Evolutionary conservation across 2,329 filamentous ascomycete species (phyloP), one percentile per base, ranked within the genome.

Genomic region (Alternaria sp.): DNA sequence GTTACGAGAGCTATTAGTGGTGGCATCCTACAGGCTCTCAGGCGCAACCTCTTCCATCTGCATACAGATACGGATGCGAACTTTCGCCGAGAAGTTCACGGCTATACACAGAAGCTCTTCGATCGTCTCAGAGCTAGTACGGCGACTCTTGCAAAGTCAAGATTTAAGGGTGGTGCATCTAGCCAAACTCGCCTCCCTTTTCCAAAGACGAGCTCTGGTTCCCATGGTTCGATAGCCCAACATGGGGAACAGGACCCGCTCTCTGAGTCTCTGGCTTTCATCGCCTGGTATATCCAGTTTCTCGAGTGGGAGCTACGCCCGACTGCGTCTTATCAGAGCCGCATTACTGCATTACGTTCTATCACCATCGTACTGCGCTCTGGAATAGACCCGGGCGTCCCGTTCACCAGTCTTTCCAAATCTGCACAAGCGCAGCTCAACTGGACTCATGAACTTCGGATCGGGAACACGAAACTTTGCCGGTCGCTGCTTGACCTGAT

Each of bases 61-160:
- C 90, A 96, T 73, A 88, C 92, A 3, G 94, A 97, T 64, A 88
- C 91, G 0, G 93, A 97, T 74, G 89, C 94, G 6, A 93, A 94
- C 69, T 91, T 94, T 66, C 88, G 95, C 57, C 90, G 94, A 59
- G 92, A 96, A 67, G 84, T 96, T 2, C 84, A 94, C 26, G 88
- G 88, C 24, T 86, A 91, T 63, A 88, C 90, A 3, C 89, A 92
- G 62, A 89, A 89, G 68, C 87, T 98, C 75, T 87, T 94, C 59
- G 89, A 91, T 69, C 88, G 94, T 43, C 81, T 96, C 4, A 67
- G 76, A 54, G 76, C 72, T 16, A 75, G 76, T 43, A 78, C 75
- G 7, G 70, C 75, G 9, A 74, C 71, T 30, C 61, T 78, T 2
- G 64, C 65, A 3, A 78, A 74, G 53, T 46, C 46, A 1, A 54